Percentiles rank a stretch among this genome's conserved stretches.
Conservation (phyloP, 352 stramenopile species). For the Globisporangium middletonii region DNA sequence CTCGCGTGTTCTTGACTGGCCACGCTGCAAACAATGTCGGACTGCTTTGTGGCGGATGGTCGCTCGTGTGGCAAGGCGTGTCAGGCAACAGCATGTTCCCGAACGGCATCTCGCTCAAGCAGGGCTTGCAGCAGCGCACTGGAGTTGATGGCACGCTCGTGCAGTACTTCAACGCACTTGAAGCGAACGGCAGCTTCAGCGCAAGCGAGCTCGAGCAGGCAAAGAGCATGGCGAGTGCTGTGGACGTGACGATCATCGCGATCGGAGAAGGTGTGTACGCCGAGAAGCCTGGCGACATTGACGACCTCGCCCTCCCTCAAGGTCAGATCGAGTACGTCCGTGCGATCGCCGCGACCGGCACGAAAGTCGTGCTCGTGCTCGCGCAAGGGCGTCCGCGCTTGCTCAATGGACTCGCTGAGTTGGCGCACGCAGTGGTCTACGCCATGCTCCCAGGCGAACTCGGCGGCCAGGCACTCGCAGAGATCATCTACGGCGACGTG, state of each 20-base stretch:
- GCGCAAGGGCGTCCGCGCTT: slow-evolving; percentile 75
- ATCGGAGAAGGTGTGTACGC: slow-evolving; percentile 77
- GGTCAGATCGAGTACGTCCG: slow-evolving; percentile 76
- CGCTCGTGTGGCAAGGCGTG: slow-evolving; percentile 82
- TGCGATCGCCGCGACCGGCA: slow-evolving; percentile 48
- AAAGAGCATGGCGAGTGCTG: slow-evolving; percentile 37
- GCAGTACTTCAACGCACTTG: slow-evolving; percentile 47
- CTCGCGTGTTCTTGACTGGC: slow-evolving; percentile 62
- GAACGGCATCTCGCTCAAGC: slow-evolving; percentile 56
- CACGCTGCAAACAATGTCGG: slow-evolving; percentile 64
- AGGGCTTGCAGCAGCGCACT: slow-evolving; percentile 40
- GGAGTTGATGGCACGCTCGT: slow-evolving; percentile 16
- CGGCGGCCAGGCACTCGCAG: slow-evolving; percentile 73
- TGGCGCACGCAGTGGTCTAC: slow-evolving; percentile 70
- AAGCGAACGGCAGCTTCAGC: slow-evolving; percentile 48
- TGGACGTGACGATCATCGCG: slow-evolving; percentile 66
- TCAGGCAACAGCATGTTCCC: slow-evolving; percentile 56
- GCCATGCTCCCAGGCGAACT: slow-evolving; percentile 72
- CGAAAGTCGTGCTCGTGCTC: slow-evolving; percentile 80
- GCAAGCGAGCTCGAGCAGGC: slow-evolving; percentile 39
- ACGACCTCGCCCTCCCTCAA: slow-evolving; percentile 53
- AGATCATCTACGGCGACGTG: slow-evolving; percentile 72
- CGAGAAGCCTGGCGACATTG: slow-evolving; percentile 85
- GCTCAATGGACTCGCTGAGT: slow-evolving; percentile 44
- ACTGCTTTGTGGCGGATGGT: slow-evolving; percentile 76